Evolutionary conservation across 2,329 filamentous ascomycete genomes (phyloP).

Genomic region (Aureobasidium sp.): DNA sequence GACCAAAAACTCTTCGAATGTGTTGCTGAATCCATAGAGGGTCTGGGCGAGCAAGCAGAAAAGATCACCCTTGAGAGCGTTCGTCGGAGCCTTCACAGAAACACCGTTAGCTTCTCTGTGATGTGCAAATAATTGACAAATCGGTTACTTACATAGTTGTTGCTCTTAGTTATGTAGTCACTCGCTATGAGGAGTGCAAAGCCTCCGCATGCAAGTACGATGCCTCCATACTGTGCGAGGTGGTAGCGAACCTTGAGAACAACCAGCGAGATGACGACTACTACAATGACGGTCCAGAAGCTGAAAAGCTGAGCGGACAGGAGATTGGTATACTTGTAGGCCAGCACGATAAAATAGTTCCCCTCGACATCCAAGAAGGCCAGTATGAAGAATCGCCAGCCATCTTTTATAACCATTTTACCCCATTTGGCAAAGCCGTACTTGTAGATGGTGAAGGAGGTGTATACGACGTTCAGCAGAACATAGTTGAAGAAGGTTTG

Average conservation of each 20-base stretch:
- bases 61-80: constrained; percentile 82
- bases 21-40: constrained; percentile 84
- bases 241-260: constrained; percentile 86
- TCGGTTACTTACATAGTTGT: constrained; percentile 45
- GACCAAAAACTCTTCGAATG: constrained; percentile 91
- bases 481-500: constrained; percentile 95
- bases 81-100: constrained; percentile 28
- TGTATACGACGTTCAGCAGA: constrained; percentile 73
- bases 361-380: constrained; percentile 91
- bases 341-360: constrained; percentile 96
- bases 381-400: constrained; percentile 91
- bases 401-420: constrained; percentile 56
- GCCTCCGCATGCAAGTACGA: constrained; percentile 83
- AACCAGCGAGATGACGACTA: constrained; percentile 75
- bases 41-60: constrained; percentile 85
- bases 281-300: constrained; percentile 96
- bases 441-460: constrained; percentile 65
- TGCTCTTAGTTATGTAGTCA: constrained; percentile 67
- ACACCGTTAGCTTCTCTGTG: too few relatives aligned
- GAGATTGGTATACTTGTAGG: constrained; percentile 87
- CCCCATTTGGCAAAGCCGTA: constrained; percentile 68
- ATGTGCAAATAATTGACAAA: too few relatives aligned
- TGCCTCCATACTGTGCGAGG: constrained; percentile 73
- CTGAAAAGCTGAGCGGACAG: constrained; percentile 92
- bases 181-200: constrained; percentile 72